Base-by-base conservation (phyloP, 2,329 filamentous ascomycete species). In the Colletotrichum limetticola region DNA sequence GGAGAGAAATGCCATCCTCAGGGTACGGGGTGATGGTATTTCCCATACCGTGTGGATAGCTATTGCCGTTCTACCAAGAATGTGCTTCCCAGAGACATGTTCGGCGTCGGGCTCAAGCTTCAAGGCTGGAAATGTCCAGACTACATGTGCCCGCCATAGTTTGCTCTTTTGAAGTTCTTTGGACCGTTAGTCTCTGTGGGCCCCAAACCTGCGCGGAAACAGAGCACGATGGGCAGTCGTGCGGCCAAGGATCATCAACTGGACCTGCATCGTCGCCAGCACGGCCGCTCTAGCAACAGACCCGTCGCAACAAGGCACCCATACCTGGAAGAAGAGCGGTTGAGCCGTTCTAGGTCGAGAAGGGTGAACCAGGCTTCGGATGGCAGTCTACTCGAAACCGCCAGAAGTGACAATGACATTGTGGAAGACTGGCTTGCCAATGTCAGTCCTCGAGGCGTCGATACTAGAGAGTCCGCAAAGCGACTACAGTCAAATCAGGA, bases 341-440 rank as follows among this genome's bases (percentile, higher is more conserved):
- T 9, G 28, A 46, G 16, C 24, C 19, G 19, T 32, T 32, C 5
- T 37, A 8, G 19, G 30, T n/a, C 16, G 32, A 46, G 32, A 16
- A 9, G 30, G 19, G 19, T 2, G 42, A 6, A 30, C 22, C 32
- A n/a, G 16, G 24, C 8, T 30, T 14, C 55, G 24, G 53, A 19
- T 3, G 16, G 19, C 28, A 24, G 9, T 30, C 5, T 57, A 24
- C 32, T 24, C 24, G 11, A 30, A 46, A 52, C 26, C 5, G 22
- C 32, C 19, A 16, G 28, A 60, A 46, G 22, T 46, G 56, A 2
- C 24, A 28, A 26, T 22, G 49, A 52, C 9, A 14, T 72, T 16
- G 64, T 74, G 32, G 62, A 74, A 52, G 58, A 53, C 26, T 74
- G 71, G 71, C 71, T 74, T 32, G 30, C 37, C 37, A 52, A 66